These are phyloP conservation scores for Agrocybe pediades DNA, from an alignment of 768 basidiomycete genomes.

Conservation along the genomic window DNA sequence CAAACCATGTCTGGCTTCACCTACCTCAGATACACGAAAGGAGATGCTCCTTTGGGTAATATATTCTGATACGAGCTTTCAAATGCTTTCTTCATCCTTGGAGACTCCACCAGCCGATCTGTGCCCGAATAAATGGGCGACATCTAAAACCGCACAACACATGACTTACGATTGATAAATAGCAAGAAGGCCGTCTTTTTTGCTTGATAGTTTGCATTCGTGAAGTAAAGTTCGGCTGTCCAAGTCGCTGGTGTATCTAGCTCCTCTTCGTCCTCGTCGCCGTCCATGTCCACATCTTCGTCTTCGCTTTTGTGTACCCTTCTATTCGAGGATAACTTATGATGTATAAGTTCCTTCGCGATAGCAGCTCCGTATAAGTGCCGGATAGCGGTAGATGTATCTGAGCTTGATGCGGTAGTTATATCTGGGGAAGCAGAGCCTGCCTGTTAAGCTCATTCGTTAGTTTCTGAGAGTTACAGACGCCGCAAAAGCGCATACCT, in stretches of 20 bases:
- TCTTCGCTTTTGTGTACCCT: constrained; percentile 15
- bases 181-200: constrained; percentile 85
- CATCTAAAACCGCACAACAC: background rate
- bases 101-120: constrained; percentile 94
- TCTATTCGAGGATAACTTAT: constrained; percentile 36
- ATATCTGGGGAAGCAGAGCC: constrained; percentile 78
- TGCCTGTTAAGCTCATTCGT: constrained; percentile 42
- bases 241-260: constrained; percentile 50
- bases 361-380: constrained; percentile 81
- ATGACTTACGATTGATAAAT: constrained; percentile 87
- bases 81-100: constrained; percentile 82
- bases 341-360: constrained; percentile 70
- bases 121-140: background rate
- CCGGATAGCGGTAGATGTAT: constrained; percentile 69
- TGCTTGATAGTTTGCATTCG: constrained; percentile 85
- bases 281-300: constrained; percentile 26
- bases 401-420: constrained; percentile 73
- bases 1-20: constrained; percentile 6
- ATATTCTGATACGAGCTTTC: constrained; percentile 84
- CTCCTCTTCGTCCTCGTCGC: constrained; percentile 30
- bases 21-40: constrained; percentile 96
- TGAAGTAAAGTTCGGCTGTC: constrained; percentile 75
- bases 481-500: constrained; percentile 45
- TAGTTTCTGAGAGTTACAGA: background rate
- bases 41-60: constrained; percentile 85